A percentile compares a stretch with the other conserved stretches of the same genome.
These are phyloP conservation scores for Acanthamoeba comandoni DNA, from an alignment of 208 protist species.

Conservation along the genomic window DNA sequence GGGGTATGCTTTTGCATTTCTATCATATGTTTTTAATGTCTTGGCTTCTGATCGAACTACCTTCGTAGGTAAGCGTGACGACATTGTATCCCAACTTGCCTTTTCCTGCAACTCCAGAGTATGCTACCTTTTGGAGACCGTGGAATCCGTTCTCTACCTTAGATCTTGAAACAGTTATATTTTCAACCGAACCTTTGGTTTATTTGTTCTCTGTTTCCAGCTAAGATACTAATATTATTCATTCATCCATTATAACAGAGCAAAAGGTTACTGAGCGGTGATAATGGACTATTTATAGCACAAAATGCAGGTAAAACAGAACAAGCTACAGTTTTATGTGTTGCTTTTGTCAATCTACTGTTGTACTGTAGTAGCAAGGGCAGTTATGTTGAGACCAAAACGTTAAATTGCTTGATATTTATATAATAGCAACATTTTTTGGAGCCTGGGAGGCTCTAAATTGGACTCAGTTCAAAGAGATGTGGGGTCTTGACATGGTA, in stretches of 20 bases:
- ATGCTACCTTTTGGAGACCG: not conserved
- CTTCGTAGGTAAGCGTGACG: not conserved
- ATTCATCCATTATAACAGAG: not conserved
- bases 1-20: too few species aligned
- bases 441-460: too few species aligned
- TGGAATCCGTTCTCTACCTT: conserved; percentile 31
- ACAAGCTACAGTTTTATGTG: not conserved
- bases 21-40: too few species aligned
- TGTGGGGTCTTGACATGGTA: conserved; percentile 34
- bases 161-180: not conserved
- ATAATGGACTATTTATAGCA: not conserved
- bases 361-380: not conserved
- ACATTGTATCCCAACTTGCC: conserved; percentile 21
- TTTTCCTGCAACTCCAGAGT: not conserved
- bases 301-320: not conserved
- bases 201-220: not conserved
- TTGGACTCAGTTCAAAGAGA: conserved; percentile 9
- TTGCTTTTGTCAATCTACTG: not conserved
- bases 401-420: too few species aligned
- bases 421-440: too few species aligned
- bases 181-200: not conserved
- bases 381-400: conserved; percentile 7
- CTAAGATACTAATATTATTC: not conserved
- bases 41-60: too few species aligned
- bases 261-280: conserved; percentile 21